Base-by-base conservation (phyloP, 116 monocot species). In the Cymodocea nodosa region DNA sequence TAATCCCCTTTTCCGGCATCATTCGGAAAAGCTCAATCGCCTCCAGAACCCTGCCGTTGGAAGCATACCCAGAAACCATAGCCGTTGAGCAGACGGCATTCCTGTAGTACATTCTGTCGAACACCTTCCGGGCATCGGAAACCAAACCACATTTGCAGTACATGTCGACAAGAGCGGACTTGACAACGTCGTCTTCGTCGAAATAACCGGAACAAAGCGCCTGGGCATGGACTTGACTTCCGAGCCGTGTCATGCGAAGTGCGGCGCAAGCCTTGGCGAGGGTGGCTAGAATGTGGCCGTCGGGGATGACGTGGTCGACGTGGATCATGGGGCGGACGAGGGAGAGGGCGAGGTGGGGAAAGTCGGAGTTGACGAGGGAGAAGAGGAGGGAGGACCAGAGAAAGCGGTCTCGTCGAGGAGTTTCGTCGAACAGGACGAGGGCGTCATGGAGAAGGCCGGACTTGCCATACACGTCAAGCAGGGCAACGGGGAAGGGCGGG, bases 141-240 rank as follows among this genome's bases (percentile, higher is more conserved):
- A 58, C 62, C 2, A 62, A 53, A 3, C 75, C 68, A 48, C 82
- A 84, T 60, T 89, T 87, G 64, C 73, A 86, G 73, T 94, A 89
- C 87, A 84, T 87, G 49, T 86, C 77, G 18, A 89, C 80, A 22
- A 94, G 86, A 0, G 94, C 75, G 4, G 89, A 89, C 59, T 73
- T 84, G 11, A 84, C 80, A 17, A 89, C 77, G 34, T 69, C 76
- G 48, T 94, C 30, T 3, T 30, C 94, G 2, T 5, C 23, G 5
- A 64, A 71, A 69, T 73, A 86, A 0, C 61, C 50, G 9, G 78
- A 84, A 1, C 39, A 4, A 4, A 89, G 19, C 51, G 82, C 70
- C n/a, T 55, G 67, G 15, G 76, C 75, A 35, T 91, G 91, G 15
- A 75, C 70, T 66, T 91, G 91, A 73, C 63, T 77, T 50, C 87